A percentile compares a stretch with the other conserved stretches of the same genome.
These are phyloP conservation scores for Lentinus polychrous DNA, from an alignment of 1,284 basidiomycete genomes.

Conservation along the genomic window DNA sequence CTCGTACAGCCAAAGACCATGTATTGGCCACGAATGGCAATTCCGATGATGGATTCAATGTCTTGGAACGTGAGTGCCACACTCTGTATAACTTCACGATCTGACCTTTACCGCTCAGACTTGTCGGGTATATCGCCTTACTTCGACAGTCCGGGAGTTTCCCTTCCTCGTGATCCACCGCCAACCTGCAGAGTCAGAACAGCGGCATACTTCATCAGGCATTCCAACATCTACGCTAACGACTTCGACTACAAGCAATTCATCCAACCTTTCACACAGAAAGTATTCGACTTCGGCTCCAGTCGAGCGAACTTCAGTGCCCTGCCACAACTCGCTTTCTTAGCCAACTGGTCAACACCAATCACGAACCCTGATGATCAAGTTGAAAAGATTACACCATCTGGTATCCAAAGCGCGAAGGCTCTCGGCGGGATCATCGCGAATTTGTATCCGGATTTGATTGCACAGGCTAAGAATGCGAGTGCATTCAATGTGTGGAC, in stretches of 20 bases:
- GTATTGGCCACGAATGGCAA: background rate
- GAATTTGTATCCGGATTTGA: constrained; percentile 10
- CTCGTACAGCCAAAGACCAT: background rate
- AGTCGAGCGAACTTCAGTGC: constrained; percentile 9
- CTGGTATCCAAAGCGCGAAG: constrained; percentile 13
- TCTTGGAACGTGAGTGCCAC: constrained; percentile 9
- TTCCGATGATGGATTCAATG: background rate
- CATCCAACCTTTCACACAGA: constrained; percentile 15
- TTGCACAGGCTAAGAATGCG: constrained; percentile 5
- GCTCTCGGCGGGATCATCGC: constrained; percentile 16
- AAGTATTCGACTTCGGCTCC: constrained; percentile 14
- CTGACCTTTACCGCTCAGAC: constrained; percentile 9
- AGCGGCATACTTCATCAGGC: constrained; percentile 15
- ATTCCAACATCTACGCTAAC: constrained; percentile 19
- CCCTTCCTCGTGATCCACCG: constrained; percentile 12
- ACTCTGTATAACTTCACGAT: constrained; percentile 9
- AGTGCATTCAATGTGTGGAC: constrained; percentile 15
- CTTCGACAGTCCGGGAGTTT: constrained; percentile 15
- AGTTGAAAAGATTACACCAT: constrained; percentile 17
- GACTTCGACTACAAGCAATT: constrained; percentile 19
- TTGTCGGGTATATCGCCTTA: constrained; percentile 15
- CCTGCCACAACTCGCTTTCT: constrained; percentile 11
- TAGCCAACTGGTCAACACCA: constrained; percentile 7
- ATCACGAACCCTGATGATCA: constrained; percentile 17
- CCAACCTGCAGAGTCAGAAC: constrained; percentile 11